Conservation (phyloP, 768 basidiomycete genomes). For the Clavulina sp. region DNA sequence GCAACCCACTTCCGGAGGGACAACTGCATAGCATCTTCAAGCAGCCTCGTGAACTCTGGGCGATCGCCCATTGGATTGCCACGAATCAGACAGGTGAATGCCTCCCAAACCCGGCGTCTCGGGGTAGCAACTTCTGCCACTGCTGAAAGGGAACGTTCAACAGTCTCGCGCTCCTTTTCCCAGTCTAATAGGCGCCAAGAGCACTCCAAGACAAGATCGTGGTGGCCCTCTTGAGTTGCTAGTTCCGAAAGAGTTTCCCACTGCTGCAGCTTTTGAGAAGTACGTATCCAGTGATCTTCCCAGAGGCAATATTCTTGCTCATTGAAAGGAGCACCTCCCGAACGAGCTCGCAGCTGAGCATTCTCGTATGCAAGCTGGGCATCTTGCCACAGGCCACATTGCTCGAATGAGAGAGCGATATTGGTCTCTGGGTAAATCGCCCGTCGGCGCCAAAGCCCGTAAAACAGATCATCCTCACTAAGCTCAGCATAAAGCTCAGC, state of each 20-base stretch:
- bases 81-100: slow-evolving; percentile 79
- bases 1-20: slow-evolving; percentile 91
- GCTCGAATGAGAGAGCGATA: slow-evolving; percentile 73
- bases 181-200: slow-evolving; percentile 90
- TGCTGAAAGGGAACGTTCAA: slow-evolving; percentile 63
- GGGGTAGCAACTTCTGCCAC: slow-evolving; percentile 83
- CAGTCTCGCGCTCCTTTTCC: slow-evolving; percentile 42
- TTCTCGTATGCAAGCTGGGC: slow-evolving; percentile 76
- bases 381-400: slow-evolving; percentile 94
- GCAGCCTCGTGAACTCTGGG: slow-evolving; percentile 62
- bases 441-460: slow-evolving; percentile 87
- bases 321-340: slow-evolving; percentile 70
- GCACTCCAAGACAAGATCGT: slow-evolving; percentile 84
- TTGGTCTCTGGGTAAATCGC: slow-evolving; percentile 84
- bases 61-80: slow-evolving; percentile 65
- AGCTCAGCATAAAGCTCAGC: slow-evolving; percentile 93
- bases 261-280: slow-evolving; percentile 90
- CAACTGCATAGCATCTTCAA: slow-evolving; percentile 94
- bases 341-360: slow-evolving; percentile 72
- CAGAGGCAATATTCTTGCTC: slow-evolving; percentile 94
- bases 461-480: slow-evolving; percentile 91
- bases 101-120: slow-evolving; percentile 93
- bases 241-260: slow-evolving; percentile 94
- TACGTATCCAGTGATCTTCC: slow-evolving; percentile 98
- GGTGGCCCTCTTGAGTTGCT: slow-evolving; percentile 72